These are phyloP conservation scores for Boletellus sp. DNA, from an alignment of 1,284 basidiomycete genomes.

Conservation along the genomic window DNA sequence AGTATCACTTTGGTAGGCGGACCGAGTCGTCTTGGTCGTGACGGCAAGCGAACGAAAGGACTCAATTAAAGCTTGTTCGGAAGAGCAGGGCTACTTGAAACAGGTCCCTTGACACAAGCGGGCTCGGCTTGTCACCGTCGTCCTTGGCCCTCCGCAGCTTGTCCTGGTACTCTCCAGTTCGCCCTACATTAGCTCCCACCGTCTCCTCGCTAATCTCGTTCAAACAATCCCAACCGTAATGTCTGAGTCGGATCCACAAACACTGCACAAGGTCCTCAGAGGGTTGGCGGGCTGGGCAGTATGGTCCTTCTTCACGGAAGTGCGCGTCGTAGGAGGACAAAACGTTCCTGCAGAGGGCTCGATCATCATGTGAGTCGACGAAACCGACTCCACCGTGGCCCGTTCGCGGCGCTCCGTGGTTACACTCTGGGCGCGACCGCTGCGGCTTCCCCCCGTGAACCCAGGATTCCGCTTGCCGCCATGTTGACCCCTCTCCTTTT, in stretches of 20 bases:
- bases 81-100: constrained; percentile 7
- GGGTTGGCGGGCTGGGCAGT: constrained; percentile 70
- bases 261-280: constrained; percentile 63
- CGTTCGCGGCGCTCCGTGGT: constrained; percentile 3
- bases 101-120: neutral
- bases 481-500: constrained; percentile 16
- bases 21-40: too few species aligned
- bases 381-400: neutral
- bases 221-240: constrained; percentile 7
- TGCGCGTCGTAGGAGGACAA: constrained; percentile 79
- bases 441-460: neutral
- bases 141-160: neutral
- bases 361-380: constrained; percentile 72
- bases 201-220: constrained; percentile 5
- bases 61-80: neutral
- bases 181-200: constrained; percentile 8
- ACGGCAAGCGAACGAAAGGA: too few species aligned
- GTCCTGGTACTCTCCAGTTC: neutral
- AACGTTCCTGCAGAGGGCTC: constrained; percentile 83
- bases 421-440: neutral
- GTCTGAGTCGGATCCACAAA: constrained; percentile 37
- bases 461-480: neutral
- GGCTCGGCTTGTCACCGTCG: neutral
- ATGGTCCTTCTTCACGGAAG: constrained; percentile 82
- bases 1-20: too few species aligned